phyloP scores from a whole-genome alignment of 2,329 filamentous ascomycete genomes.

The Ophiosphaerella herpotricha region DNA sequence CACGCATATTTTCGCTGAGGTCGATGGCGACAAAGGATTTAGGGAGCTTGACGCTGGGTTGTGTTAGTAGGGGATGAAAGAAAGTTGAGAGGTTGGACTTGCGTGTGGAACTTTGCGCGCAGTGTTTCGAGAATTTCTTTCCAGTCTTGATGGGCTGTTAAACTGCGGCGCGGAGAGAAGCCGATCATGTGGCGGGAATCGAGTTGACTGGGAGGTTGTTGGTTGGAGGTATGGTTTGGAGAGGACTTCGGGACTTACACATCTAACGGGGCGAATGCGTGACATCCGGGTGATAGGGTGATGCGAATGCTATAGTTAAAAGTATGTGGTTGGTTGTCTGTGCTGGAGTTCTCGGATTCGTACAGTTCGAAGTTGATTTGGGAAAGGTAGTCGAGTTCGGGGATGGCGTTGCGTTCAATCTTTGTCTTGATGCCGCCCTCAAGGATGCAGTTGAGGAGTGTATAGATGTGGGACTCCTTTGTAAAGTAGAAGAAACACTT shows the following conservation, averaged over 20 bases:
- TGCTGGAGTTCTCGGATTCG: slow-evolving; percentile 77
- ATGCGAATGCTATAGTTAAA: slow-evolving; percentile 97
- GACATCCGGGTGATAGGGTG: slow-evolving; percentile 91
- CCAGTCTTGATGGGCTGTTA: slow-evolving; percentile 94
- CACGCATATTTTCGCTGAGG: slow-evolving; percentile 49
- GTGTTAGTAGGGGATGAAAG: background rate
- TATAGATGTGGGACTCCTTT: slow-evolving; percentile 99
- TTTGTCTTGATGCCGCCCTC: slow-evolving; percentile 97
- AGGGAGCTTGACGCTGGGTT: slow-evolving; percentile 52
- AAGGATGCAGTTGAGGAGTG: slow-evolving; percentile 93
- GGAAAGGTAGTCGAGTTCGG: slow-evolving; percentile 94
- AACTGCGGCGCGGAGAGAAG: slow-evolving; percentile 83
- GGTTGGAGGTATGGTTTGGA: slow-evolving; percentile 3
- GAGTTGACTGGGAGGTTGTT: slow-evolving; percentile 61
- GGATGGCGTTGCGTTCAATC: slow-evolving; percentile 92
- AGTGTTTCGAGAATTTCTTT: slow-evolving; percentile 95
- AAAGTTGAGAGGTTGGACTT: slow-evolving; percentile 48
- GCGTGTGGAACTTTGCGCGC: slow-evolving; percentile 93
- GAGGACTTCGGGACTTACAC: slow-evolving; percentile 54
- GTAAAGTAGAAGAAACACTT: slow-evolving; percentile 99
- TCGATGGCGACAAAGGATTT: slow-evolving; percentile 58
- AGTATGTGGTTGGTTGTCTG: slow-evolving; percentile 65
- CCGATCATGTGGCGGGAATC: slow-evolving; percentile 97
- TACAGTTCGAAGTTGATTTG: slow-evolving; percentile 99
- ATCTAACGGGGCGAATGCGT: slow-evolving; percentile 94